Conservation (phyloP, 257 asterid species). For the Agastache rugosa region DNA sequence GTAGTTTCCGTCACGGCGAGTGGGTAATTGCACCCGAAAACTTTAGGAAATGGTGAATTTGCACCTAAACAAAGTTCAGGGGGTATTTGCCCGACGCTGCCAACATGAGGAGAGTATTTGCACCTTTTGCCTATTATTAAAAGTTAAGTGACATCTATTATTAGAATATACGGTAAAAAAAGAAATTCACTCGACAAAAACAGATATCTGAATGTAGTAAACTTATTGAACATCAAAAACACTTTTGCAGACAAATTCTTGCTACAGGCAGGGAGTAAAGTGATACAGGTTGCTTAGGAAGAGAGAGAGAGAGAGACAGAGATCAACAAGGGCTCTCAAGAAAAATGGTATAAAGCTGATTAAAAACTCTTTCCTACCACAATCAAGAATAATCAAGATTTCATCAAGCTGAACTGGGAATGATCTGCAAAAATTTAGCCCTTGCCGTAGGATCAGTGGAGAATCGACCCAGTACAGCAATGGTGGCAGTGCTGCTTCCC, state of each 20-base stretch:
- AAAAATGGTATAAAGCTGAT: background rate
- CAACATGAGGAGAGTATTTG: too few species aligned
- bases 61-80: too few species aligned
- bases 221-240: slow-evolving; percentile 5
- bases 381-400: slow-evolving; percentile 39
- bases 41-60: too few species aligned
- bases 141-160: too few species aligned
- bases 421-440: slow-evolving; percentile 75
- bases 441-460: slow-evolving; percentile 69
- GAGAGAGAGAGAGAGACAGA: slow-evolving; percentile 11
- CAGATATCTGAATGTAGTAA: background rate
- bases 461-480: slow-evolving; percentile 86
- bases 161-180: too few species aligned
- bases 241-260: slow-evolving; percentile 8
- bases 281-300: background rate
- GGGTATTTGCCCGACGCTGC: too few species aligned
- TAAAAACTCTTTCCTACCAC: slow-evolving; percentile 9
- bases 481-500: slow-evolving; percentile 87
- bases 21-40: too few species aligned
- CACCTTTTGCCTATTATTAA: too few species aligned
- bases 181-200: background rate
- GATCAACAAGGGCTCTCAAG: background rate
- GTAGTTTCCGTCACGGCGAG: too few species aligned
- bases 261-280: slow-evolving; percentile 24
- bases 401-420: slow-evolving; percentile 52